phyloP scores from a whole-genome alignment of 495 filamentous ascomycete species.

The Penicillium verhagenii region DNA sequence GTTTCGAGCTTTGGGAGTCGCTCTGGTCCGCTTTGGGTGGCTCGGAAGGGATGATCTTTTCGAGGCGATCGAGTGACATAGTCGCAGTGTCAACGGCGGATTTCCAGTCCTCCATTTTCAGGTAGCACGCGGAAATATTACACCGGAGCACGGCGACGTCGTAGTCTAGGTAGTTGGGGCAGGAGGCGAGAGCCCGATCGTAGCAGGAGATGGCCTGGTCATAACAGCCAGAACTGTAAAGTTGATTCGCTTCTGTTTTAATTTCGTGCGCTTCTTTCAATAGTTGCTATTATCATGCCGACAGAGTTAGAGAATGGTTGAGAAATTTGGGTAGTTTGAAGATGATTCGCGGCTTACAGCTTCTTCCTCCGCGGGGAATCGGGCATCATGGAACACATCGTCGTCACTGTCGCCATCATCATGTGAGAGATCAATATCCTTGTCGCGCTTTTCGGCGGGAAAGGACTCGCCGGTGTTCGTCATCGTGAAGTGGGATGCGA shows the following conservation, averaged over 20 bases:
- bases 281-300: constrained; percentile 49
- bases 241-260: constrained; percentile 73
- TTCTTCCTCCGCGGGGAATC: constrained; percentile 76
- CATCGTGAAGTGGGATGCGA: constrained; percentile 15
- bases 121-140: constrained; percentile 87
- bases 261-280: constrained; percentile 69
- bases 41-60: constrained; percentile 53
- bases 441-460: neutral
- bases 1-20: constrained; percentile 21
- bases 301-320: constrained; percentile 7
- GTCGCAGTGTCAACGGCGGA: constrained; percentile 73
- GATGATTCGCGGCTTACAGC: constrained; percentile 48
- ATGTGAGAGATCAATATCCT: neutral
- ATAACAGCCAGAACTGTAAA: constrained; percentile 71
- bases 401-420: constrained; percentile 37
- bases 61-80: constrained; percentile 67
- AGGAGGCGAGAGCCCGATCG: constrained; percentile 76
- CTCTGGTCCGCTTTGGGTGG: constrained; percentile 13
- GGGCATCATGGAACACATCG: constrained; percentile 49
- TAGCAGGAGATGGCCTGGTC: constrained; percentile 87
- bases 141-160: constrained; percentile 82
- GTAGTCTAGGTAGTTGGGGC: constrained; percentile 86
- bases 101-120: constrained; percentile 87
- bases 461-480: neutral
- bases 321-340: neutral